Base-by-base conservation (phyloP, 331 rosid genomes). In the Quercus tomentella region DNA sequence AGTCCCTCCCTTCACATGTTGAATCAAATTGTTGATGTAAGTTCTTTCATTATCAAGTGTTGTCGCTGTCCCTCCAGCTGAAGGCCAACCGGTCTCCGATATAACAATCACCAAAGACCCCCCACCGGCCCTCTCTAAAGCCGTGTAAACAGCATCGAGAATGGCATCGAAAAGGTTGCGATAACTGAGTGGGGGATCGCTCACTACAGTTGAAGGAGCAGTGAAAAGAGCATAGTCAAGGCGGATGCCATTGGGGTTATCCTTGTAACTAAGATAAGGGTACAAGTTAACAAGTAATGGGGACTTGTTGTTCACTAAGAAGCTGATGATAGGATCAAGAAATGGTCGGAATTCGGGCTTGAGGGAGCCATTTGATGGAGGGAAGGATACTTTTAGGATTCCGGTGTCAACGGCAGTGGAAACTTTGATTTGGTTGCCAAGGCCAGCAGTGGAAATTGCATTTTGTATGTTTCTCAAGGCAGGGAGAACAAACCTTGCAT, bases 71-170 rank as follows among this genome's bases (percentile, higher is more conserved):
- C 88, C 91, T 5, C 88, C 91, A 0, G 72, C 75, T 3, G 92
- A 81, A 2, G 96, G 92, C 91, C 91, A 91, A 20, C 93, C 93
- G 2, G 70, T 86, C 70, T 89, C 87, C 0, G 92, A 86, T 28
- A 86, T 82, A 49, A 88, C 88, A 7, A 91, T 73, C 63, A 82
- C 84, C 78, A 89, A 1, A 2, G 79, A 68, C 21, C 82, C 82
- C 21, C 86, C 86, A 0, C 87, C 81, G 0, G 76, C 63, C 57
- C 71, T 84, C 80, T 87, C 93, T 56, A 87, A 74, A 7, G 97
- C 89, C 0, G 90, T 60, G 28, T 87, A 91, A 57, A 66, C 56
- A 20, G 91, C 77, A 61, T 89, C 96, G 52, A 91, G 51, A 17
- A 76, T 67, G 18, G 91, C 91, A 28, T 82, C 84, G 15, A 88